Percentiles rank a stretch among this genome's conserved stretches.
phyloP scores from a whole-genome alignment of 129 eudicot genomes.

The Helianthus annuus region HanXRQr2.0-SUNRISE NC_035447.2:26518137-26518636 shows the following conservation, averaged over 20 bases:
- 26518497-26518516: not conserved
- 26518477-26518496: not conserved
- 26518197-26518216: not conserved
- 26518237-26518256: not conserved
- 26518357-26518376: constrained; percentile 54
- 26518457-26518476: not conserved
- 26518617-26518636: constrained; percentile 22
- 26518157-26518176: constrained; percentile 24
- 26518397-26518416: constrained; percentile 94
- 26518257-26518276: too few relatives aligned
- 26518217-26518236: constrained; percentile 11
- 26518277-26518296: constrained; percentile 13
- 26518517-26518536: constrained; percentile 9
- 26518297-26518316: constrained; percentile 35
- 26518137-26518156: not conserved
- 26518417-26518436: constrained; percentile 51
- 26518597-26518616: constrained; percentile 28
- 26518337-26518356: constrained; percentile 44
- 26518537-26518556: constrained; percentile 13
- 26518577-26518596: constrained; percentile 1
- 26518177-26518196: constrained; percentile 11
- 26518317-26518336: constrained; percentile 43
- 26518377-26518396: constrained; percentile 58
- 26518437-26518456: constrained; percentile 31
- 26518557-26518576: not conserved